Percentiles rank a stretch among this genome's conserved stretches.
Evolutionary conservation across 2,329 filamentous ascomycete genomes (phyloP).

Genomic region (Dothistroma septosporum): DNA sequence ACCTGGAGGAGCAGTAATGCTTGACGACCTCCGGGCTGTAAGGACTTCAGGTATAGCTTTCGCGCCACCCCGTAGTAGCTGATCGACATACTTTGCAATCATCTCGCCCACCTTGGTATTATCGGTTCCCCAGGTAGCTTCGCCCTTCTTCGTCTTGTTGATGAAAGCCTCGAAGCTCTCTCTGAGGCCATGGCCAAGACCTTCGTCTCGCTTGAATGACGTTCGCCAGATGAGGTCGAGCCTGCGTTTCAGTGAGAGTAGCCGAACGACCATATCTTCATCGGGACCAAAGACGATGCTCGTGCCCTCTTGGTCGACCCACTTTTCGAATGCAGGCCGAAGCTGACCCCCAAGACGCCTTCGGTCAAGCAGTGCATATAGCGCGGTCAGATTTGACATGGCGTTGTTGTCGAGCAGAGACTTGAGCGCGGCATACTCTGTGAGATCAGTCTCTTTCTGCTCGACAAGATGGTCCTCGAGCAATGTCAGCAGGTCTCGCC

Average conservation of each 20-base stretch:
- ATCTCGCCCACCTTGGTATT: conserved; percentile 96
- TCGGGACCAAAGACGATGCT: conserved; percentile 72
- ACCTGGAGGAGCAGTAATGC: conserved; percentile 39
- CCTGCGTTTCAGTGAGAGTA: conserved; percentile 75
- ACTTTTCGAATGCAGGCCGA: conserved; percentile 68
- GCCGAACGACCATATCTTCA: conserved; percentile 78
- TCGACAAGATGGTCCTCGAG: conserved; percentile 70
- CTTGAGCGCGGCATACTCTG: conserved; percentile 54
- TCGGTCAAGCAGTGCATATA: conserved; percentile 74
- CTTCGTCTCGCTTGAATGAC: conserved; percentile 73
- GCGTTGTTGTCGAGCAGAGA: conserved; percentile 69
- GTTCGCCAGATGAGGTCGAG: conserved; percentile 72
- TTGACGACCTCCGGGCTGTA: conserved; percentile 45
- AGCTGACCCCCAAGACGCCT: conserved; percentile 67
- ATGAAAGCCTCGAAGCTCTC: conserved; percentile 88
- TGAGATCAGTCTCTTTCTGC: conserved; percentile 54
- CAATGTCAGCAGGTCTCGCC: conserved; percentile 67
- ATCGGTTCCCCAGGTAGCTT: conserved; percentile 69
- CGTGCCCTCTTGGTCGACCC: conserved; percentile 71
- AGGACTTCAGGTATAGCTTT: conserved; percentile 73
- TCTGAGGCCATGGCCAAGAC: conserved; percentile 71
- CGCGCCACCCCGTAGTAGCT: conserved; percentile 78
- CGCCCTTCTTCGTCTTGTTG: conserved; percentile 74
- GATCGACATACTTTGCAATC: conserved; percentile 96
- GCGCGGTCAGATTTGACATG: conserved; percentile 63